Conservation (phyloP, 805 yeast species). For the Metschnikowia proteae region DNA sequence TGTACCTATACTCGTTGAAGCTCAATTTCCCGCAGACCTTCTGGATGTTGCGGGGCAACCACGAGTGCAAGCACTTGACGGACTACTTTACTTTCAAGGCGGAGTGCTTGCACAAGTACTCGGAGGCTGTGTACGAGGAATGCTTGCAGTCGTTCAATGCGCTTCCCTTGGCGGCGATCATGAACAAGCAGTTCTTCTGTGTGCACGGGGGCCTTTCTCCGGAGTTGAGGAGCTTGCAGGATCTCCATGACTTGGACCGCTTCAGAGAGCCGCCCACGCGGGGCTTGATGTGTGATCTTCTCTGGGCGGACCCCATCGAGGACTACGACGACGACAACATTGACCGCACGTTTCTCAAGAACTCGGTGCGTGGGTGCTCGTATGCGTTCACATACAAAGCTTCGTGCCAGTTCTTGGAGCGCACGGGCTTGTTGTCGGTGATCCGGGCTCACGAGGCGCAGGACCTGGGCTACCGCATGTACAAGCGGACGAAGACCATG, state of each 20-base stretch:
- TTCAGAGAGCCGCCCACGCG: constrained; percentile 90
- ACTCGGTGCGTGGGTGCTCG: constrained; percentile 86
- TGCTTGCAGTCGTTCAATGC: constrained; percentile 78
- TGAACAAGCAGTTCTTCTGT: constrained; percentile 92
- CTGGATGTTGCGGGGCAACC: constrained; percentile 88
- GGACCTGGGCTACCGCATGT: constrained; percentile 95
- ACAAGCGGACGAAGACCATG: constrained; percentile 73
- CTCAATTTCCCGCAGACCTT: constrained; percentile 69
- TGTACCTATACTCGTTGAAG: constrained; percentile 76
- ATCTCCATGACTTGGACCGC: constrained; percentile 65
- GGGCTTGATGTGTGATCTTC: constrained; percentile 89
- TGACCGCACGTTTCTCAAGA: constrained; percentile 54
- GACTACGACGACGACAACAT: constrained; percentile 61
- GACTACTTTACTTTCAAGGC: constrained; percentile 89
- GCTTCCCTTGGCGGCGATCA: constrained; percentile 85
- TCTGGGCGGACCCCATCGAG: constrained; percentile 97
- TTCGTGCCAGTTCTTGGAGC: constrained; percentile 69
- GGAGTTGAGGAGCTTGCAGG: constrained; percentile 66
- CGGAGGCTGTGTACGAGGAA: constrained; percentile 59
- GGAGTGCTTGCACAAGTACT: constrained; percentile 86
- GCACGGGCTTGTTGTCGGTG: constrained; percentile 75
- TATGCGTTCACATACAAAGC: constrained; percentile 85
- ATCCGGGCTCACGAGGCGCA: constrained; percentile 98
- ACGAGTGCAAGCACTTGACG: constrained; percentile 90
- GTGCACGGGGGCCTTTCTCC: constrained; percentile 97